phyloP scores from a whole-genome alignment of 768 basidiomycete species.

The Russula lepida region DNA sequence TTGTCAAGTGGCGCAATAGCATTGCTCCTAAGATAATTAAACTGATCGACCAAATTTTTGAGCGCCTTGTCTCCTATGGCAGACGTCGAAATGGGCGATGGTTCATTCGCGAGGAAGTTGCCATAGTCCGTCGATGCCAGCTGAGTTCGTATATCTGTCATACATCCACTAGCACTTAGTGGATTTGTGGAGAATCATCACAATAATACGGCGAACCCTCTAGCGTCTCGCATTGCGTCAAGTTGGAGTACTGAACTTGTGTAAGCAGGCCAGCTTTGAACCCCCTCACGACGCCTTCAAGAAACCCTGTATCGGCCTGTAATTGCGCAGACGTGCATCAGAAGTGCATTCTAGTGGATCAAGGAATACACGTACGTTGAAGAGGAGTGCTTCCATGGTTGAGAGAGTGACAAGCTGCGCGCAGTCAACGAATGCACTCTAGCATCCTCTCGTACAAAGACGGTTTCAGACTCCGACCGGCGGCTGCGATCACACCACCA shows the following conservation, averaged over 20 bases:
- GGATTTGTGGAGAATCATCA: not conserved
- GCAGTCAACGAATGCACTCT: not conserved
- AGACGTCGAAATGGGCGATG: conserved; percentile 84
- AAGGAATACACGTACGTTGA: conserved; percentile 52
- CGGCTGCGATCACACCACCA: too few relatives aligned
- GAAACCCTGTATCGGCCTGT: conserved; percentile 65
- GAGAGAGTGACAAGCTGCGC: not conserved
- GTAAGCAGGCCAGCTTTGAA: conserved; percentile 91
- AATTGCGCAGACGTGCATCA: conserved; percentile 22
- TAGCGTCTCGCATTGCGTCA: conserved; percentile 94
- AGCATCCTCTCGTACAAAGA: not conserved
- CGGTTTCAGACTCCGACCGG: conserved; percentile 20
- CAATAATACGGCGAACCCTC: conserved; percentile 54
- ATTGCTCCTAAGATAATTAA: conserved; percentile 88
- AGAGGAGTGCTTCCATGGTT: conserved; percentile 79
- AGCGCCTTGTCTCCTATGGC: conserved; percentile 97
- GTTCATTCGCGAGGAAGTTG: conserved; percentile 95
- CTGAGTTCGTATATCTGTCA: conserved; percentile 86
- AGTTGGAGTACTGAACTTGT: conserved; percentile 82
- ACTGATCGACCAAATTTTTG: conserved; percentile 91
- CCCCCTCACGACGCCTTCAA: conserved; percentile 80
- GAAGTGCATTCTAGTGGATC: conserved; percentile 20
- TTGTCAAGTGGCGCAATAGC: conserved; percentile 84
- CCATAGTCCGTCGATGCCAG: conserved; percentile 96
- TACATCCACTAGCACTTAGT: not conserved